Base-by-base conservation (phyloP, 495 filamentous ascomycete species). In the Tuber umbilicatum region DNA sequence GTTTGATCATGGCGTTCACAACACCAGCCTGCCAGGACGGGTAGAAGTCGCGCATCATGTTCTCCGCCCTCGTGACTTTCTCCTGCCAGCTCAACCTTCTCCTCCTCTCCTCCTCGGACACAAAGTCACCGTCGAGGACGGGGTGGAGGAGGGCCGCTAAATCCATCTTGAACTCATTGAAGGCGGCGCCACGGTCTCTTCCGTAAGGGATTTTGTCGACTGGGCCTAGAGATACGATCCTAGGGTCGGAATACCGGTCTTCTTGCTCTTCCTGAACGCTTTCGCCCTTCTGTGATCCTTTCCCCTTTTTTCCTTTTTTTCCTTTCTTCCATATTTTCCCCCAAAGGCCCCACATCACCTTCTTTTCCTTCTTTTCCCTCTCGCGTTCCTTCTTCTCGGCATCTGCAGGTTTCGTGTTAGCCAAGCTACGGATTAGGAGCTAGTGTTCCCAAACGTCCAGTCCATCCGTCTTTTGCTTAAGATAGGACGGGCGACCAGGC, bases 1-100 rank as follows among this genome's bases (percentile, higher is more conserved):
- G 67, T 39, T 40, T 72, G 55, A 79, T 72, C 23, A 38, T 69
- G 16, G 69, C 39, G n/a, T 74, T 74, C 10, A 79, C n/a, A 7
- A 41, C 31, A 69, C 72, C 70, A 27, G 64, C 35, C 7, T 27
- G 60, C 17, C 71, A 68, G 5, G 73, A 73, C 38, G 77, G 77
- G 35, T 74, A 79, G 42, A 79, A 31, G n/a, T 2, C 10, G n/a
- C n/a, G 70, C 73, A 23, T 23, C 19, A 17, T 72, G 68, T 31
- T 4, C 55, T 60, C 55, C 10, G 55, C 12, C 55, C n/a, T 60
- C 10, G 27, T 21, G 10, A 31, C n/a, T 60, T 31, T 60, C n/a
- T 60, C 55, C 12, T 27, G n/a, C 55, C 55, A 60, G 55, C n/a
- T 16, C 55, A 31, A 5, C 3, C 10, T 31, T 14, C 14, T 60